Conservation (phyloP, 768 basidiomycete species). For the Boletus rubescentipes region DNA sequence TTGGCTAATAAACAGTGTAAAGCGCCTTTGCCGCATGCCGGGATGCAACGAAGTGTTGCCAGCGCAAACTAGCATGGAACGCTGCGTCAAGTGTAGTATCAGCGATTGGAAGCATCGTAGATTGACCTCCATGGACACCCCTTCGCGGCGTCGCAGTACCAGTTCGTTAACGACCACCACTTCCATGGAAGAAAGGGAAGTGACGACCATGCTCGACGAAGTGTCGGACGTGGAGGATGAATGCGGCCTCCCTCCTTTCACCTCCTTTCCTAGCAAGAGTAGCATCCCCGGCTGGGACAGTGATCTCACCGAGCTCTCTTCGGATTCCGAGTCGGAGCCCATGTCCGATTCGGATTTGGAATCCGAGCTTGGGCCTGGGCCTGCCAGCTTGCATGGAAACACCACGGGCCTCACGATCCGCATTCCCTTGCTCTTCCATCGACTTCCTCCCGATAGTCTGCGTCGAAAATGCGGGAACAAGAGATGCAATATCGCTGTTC, state of each 20-base stretch:
- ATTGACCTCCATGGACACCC: not conserved
- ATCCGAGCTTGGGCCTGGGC: not conserved
- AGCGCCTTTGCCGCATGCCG: slow-evolving; percentile 18
- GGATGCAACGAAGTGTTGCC: slow-evolving; percentile 17
- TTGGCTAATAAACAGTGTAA: not conserved
- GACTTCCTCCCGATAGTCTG: slow-evolving; percentile 5
- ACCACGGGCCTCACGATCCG: slow-evolving; percentile 15
- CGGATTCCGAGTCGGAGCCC: slow-evolving; percentile 10
- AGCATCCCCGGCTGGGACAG: slow-evolving; percentile 23
- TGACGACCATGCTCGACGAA: not conserved
- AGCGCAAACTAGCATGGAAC: slow-evolving; percentile 4
- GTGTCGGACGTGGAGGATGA: slow-evolving; percentile 1
- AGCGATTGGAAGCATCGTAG: slow-evolving; percentile 19
- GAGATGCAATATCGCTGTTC: slow-evolving; percentile 36
- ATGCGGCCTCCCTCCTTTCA: not conserved
- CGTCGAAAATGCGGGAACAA: slow-evolving; percentile 34
- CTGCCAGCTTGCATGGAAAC: not conserved
- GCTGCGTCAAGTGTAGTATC: slow-evolving; percentile 21
- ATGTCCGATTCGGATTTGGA: not conserved
- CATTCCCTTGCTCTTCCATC: slow-evolving; percentile 22
- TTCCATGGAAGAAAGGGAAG: not conserved
- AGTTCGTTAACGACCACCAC: not conserved
- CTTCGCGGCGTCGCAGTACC: not conserved
- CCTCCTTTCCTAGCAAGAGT: slow-evolving; percentile 4
- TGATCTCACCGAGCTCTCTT: slow-evolving; percentile 23